Percentiles rank a stretch among this genome's conserved stretches.
Conservation (phyloP, 768 basidiomycete genomes). For the Sporobolomyces roseus region DNA sequence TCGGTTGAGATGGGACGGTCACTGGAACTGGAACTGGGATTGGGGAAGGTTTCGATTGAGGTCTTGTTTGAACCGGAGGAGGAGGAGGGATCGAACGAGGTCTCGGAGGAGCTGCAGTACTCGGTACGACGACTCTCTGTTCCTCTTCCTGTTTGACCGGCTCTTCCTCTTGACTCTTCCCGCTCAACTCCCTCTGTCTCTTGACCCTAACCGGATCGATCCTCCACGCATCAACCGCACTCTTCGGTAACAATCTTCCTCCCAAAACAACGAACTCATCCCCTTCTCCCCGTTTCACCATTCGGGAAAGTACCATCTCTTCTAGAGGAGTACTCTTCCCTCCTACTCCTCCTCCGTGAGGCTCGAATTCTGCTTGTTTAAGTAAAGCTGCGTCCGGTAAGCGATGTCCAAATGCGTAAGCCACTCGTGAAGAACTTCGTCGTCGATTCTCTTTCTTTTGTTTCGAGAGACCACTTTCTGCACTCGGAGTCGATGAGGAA, state of each 20-base stretch:
- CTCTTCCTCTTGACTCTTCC: neutral
- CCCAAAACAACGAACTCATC: conserved; percentile 17
- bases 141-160: conserved; percentile 1
- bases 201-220: conserved; percentile 1
- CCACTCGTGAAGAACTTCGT: conserved; percentile 22
- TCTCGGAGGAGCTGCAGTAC: neutral
- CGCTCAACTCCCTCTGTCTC: neutral
- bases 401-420: conserved; percentile 32
- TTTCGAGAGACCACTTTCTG: too few relatives aligned
- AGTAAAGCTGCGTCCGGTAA: conserved; percentile 23
- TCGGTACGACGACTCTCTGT: neutral
- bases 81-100: neutral
- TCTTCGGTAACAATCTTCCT: conserved; percentile 23
- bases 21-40: too few relatives aligned
- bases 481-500: neutral
- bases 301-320: neutral
- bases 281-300: neutral
- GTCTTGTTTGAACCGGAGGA: neutral
- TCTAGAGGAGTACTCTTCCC: too few relatives aligned
- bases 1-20: neutral
- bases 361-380: conserved; percentile 22
- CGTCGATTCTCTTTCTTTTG: too few relatives aligned
- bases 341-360: conserved; percentile 26
- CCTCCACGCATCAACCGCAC: conserved; percentile 28
- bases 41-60: neutral